Percentiles rank a stretch among this genome's conserved stretches.
Conservation (phyloP, 2,329 filamentous ascomycete species). For the Xylogone sp. region DNA sequence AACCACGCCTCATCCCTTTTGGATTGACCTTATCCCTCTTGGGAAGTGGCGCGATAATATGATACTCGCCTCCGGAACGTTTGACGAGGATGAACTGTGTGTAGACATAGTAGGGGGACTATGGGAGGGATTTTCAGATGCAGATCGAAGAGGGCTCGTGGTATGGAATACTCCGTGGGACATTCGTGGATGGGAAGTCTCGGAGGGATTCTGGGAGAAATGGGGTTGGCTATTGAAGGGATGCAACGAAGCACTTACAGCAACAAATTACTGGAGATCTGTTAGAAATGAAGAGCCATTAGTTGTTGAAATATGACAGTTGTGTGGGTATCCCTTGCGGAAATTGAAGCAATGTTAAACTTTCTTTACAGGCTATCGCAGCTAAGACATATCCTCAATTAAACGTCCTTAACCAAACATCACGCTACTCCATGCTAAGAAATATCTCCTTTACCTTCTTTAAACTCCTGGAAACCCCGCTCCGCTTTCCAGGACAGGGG, state of each 20-base stretch:
- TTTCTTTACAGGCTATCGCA: too few species aligned
- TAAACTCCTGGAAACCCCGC: slow-evolving; percentile 13
- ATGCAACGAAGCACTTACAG: slow-evolving; percentile 13
- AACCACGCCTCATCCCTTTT: slow-evolving; percentile 8
- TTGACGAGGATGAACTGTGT: slow-evolving; percentile 13
- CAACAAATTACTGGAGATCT: slow-evolving; percentile 14
- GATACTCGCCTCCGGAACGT: slow-evolving; percentile 7
- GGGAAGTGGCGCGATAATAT: slow-evolving; percentile 13
- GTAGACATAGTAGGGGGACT: slow-evolving; percentile 14
- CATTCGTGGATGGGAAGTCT: slow-evolving; percentile 13
- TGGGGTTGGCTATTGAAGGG: slow-evolving; percentile 14
- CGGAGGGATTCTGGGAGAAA: slow-evolving; percentile 12
- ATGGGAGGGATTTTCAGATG: slow-evolving; percentile 9
- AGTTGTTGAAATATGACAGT: background rate
- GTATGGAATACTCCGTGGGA: slow-evolving; percentile 15
- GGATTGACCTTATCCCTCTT: slow-evolving; percentile 12
- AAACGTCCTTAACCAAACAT: too few species aligned
- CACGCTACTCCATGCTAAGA: too few species aligned
- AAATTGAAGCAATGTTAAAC: too few species aligned
- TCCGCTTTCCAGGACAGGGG: slow-evolving; percentile 22
- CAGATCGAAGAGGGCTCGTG: slow-evolving; percentile 11
- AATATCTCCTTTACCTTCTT: background rate
- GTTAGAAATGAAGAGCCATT: slow-evolving; percentile 12
- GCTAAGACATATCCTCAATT: too few species aligned
- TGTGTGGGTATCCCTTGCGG: too few species aligned